Conservation (phyloP, 2,329 filamentous ascomycete species). For the Fusarium sororula region DNA sequence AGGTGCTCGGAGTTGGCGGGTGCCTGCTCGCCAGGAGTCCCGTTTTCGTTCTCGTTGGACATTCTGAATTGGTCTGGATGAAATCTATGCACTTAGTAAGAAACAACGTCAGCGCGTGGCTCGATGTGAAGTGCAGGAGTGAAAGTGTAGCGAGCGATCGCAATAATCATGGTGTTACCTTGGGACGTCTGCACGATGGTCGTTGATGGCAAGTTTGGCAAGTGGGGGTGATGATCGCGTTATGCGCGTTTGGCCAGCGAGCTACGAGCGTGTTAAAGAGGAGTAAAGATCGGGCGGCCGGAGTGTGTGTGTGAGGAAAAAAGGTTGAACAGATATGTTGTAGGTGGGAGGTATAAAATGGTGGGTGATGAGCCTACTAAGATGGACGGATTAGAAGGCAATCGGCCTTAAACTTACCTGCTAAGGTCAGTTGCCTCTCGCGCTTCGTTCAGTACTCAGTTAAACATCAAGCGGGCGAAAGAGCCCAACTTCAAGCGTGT, state of each 20-base stretch:
- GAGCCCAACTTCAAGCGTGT: not conserved
- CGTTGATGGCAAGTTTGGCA: constrained; percentile 2
- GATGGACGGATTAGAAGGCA: constrained; percentile 17
- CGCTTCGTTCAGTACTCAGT: not conserved
- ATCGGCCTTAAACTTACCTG: not conserved
- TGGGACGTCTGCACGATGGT: not conserved
- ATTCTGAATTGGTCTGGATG: constrained; percentile 49
- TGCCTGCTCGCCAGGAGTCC: constrained; percentile 59
- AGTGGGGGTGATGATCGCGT: constrained; percentile 22
- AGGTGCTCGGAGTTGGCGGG: constrained; percentile 77
- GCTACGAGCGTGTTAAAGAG: not conserved
- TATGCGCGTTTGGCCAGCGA: not conserved
- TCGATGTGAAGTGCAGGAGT: not conserved
- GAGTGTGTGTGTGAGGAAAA: not conserved
- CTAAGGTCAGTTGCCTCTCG: not conserved
- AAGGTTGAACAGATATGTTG: constrained; percentile 4
- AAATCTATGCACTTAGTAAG: constrained; percentile 2
- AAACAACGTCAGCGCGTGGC: constrained; percentile 25
- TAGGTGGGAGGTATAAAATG: constrained; percentile 26
- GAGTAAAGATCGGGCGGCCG: not conserved
- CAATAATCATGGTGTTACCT: constrained; percentile 19
- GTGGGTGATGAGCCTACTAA: constrained; percentile 32
- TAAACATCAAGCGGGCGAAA: not conserved
- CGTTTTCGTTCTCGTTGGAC: constrained; percentile 58
- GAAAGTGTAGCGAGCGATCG: constrained; percentile 17